Evolutionary conservation across 1,139 yeast species (phyloP), one percentile per base, ranked within the genome.

Genomic region (Zygoascus sp.): DNA sequence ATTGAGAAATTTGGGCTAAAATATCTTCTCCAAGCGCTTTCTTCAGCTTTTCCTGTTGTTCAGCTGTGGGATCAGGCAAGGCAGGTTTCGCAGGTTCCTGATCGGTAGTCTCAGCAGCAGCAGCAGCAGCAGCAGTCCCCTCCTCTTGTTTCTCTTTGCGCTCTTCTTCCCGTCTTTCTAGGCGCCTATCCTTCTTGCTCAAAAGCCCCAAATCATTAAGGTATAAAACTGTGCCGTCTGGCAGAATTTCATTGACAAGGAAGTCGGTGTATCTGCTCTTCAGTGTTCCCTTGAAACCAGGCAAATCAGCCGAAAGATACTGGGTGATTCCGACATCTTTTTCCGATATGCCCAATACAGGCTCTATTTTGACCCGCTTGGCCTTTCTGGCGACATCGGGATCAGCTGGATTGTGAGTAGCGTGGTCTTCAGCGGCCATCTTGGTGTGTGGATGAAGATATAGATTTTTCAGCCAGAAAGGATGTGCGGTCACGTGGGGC

Each of bases 201-300:
- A 77, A 76, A 44, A 83, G 72, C 2, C 97, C 97, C 46, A 80
- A 77, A 60, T 90, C 96, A 3, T 68, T 62, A 54, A 92, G 72
- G 62, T 83, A 92, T 11, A 90, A 76, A 2, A 89, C 96, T 2
- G 76, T 67, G 1, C 88, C 95, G 22, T 77, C 68, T 25, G 68
- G 57, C 51, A 75, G 83, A 51, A 92, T 83, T 65, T 94, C 98
- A 63, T 89, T 88, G 39, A 92, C 98, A 62, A 88, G 75, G 63
- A 94, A 94, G 64, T 92, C 98, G n/a, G 96, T 82, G 66, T 89
- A 89, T 53, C 96, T 74, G 59, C 86, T 95, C 64, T 92, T 92
- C 56, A 92, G 73, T 11, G 77, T 75, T 1, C 97, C 98, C 21
- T 65, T 65, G 55, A 92, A 88, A 2, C 96, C 95, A 2, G 75